Base-by-base conservation (phyloP, 768 basidiomycete species). In the Nidularia pulvinata region DNA sequence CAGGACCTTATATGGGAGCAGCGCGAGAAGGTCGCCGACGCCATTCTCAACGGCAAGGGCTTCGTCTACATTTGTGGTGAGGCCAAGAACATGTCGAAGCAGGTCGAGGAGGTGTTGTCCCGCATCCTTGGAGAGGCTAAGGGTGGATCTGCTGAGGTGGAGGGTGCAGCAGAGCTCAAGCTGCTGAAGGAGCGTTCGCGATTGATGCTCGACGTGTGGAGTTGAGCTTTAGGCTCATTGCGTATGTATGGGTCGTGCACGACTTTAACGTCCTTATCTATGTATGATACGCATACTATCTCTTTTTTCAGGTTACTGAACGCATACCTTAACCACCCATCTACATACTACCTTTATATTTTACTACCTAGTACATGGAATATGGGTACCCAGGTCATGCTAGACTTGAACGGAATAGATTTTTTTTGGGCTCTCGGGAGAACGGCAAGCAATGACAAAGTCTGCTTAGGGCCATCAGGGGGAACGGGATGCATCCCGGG, bases 31-130 rank as follows among this genome's bases (percentile, higher is more conserved):
- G 81, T 99, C 50, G 91, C 90, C 7, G 87, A 95, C 52, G 88
- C 91, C 14, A 93, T 99, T 60, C 78, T 97, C 57, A 91, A 91
- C 59, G 91, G 93, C 69, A 94, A 98, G 74, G 97, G 93, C n/a
- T 96, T 95, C 69, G 82, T 97, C 2, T 98, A 98, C 71, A 92
- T 98, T 57, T 98, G 95, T 61, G 95, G 95, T 64, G 95, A 98
- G 62, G 95, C 95, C 51, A 96, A 93, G 81, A 83, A 81, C 69
- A 99, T 99, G 97, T 88, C 88, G 69, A 95, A 93, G 69, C 84
- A 89, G 43, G 97, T 99, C 19, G 97, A 99, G 71, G 93, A 96
- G 59, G 82, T 86, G 45, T 76, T 99, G 42, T 87, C 87, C 53
- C 78, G 75, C 57, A 88, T 94, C 58, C 80, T 99, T 16, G 97